Evolutionary conservation across 2,329 filamentous ascomycete genomes (phyloP), one percentile per base, ranked within the genome.

Genomic region (Colletotrichum limetticola): DNA sequence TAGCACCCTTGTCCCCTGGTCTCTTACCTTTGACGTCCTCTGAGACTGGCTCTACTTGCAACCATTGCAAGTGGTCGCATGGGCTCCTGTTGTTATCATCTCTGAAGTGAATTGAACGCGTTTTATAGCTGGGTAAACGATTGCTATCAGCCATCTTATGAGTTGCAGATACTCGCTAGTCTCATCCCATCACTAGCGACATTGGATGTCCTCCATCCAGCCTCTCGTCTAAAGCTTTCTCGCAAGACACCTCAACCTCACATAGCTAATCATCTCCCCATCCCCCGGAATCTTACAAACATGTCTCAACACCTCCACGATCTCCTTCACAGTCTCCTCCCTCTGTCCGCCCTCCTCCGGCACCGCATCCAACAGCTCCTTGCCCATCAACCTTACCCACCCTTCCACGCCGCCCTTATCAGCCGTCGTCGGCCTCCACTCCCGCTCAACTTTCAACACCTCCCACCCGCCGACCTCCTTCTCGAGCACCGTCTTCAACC

Each of bases 361-460:
- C 9, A 93, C 79, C 1, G 81, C 83, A 74, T 91, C 89, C 68
- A 94, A 83, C 61, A 91, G 87, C 74, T 84, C 81, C 74, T 86
- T 88, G 1, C 88, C 91, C 86, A 94, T 91, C 73, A 94, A 79
- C 76, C 88, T 82, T 30, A 93, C 83, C 92, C 92, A 94, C 1
- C 91, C 92, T 67, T 89, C 87, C 12, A 94, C 82, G 0, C 91
- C 91, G 3, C 89, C 90, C 72, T 80, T 82, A 73, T 87, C 89
- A n/a, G 86, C 84, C 26, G 82, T 84, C 30, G 92, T 94, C 30
- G 91, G 90, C 64, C 92, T 82, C 83, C 91, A 93, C 82, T 93
- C 91, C 24, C 86, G 79, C 83, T 94, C 92, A 0, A 87, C 80
- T 75, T 80, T 83, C 76, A 90, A 86, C 4, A 91, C 81, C 68